phyloP scores from a whole-genome alignment of 257 asterid species.

The Salvia rosmarinus region DNA sequence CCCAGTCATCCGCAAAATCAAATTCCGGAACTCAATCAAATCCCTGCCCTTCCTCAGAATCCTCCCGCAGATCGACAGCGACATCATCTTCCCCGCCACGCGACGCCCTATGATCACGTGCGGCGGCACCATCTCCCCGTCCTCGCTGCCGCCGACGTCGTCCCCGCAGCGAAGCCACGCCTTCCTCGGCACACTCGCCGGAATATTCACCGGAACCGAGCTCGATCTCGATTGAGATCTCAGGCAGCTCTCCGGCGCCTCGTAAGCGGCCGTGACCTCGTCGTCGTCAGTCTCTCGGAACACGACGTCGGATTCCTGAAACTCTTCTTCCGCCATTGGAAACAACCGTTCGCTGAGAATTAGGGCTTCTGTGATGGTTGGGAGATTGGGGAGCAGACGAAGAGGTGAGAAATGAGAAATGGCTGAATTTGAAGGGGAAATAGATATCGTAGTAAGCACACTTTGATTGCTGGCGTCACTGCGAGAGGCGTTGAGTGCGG shows the following conservation, averaged over 20 bases:
- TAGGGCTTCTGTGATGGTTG: neutral
- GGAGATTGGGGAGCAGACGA: neutral
- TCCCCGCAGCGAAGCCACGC: constrained; percentile 38
- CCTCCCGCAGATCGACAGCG: constrained; percentile 74
- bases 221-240: constrained; percentile 6
- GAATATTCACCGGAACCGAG: constrained; percentile 54
- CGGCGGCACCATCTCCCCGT: constrained; percentile 76
- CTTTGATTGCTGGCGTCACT: constrained; percentile 41
- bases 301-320: constrained; percentile 68
- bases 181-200: constrained; percentile 32
- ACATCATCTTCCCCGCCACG: constrained; percentile 59
- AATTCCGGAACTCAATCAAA: constrained; percentile 69
- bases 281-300: constrained; percentile 41
- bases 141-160: constrained; percentile 36
- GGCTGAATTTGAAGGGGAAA: constrained; percentile 4
- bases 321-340: constrained; percentile 77
- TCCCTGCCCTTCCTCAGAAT: constrained; percentile 65
- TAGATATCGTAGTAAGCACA: constrained; percentile 37
- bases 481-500: constrained; percentile 40
- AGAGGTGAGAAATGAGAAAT: neutral
- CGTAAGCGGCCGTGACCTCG: neutral
- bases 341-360: neutral
- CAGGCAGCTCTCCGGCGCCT: neutral
- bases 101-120: constrained; percentile 69
- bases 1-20: constrained; percentile 75